phyloP scores from a whole-genome alignment of 306 rosid genomes.

The Gastrolobium bilobum region DNA sequence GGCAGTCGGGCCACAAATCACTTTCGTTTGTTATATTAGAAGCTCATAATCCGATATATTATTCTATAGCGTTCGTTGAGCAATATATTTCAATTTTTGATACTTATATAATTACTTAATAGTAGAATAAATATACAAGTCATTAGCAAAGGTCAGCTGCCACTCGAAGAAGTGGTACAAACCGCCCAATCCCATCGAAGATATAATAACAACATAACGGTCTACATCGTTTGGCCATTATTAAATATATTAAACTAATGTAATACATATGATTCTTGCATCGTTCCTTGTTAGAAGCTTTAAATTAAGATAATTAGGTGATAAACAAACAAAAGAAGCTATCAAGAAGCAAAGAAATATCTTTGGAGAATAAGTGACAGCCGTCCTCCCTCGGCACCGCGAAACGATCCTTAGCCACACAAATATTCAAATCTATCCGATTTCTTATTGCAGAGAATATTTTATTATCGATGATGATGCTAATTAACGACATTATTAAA shows the following conservation, averaged over 20 bases:
- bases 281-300: background rate
- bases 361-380: constrained; percentile 37
- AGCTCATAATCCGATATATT: too few species aligned
- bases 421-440: constrained; percentile 12
- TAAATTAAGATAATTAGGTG: constrained; percentile 19
- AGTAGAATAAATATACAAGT: too few species aligned
- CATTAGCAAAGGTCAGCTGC: background rate
- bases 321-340: constrained; percentile 12
- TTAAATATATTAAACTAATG: background rate
- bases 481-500: background rate
- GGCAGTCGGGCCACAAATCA: too few species aligned
- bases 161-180: constrained; percentile 27
- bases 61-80: too few species aligned
- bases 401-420: constrained; percentile 52
- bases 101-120: too few species aligned
- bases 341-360: constrained; percentile 42
- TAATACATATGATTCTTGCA: background rate
- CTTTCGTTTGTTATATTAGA: too few species aligned
- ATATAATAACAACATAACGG: constrained; percentile 20
- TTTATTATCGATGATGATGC: constrained; percentile 32
- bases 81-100: too few species aligned
- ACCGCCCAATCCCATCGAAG: constrained; percentile 37
- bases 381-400: constrained; percentile 52
- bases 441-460: background rate
- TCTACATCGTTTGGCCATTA: constrained; percentile 16